Conservation (phyloP, 116 monocot genomes). For the Iris pallida region DNA sequence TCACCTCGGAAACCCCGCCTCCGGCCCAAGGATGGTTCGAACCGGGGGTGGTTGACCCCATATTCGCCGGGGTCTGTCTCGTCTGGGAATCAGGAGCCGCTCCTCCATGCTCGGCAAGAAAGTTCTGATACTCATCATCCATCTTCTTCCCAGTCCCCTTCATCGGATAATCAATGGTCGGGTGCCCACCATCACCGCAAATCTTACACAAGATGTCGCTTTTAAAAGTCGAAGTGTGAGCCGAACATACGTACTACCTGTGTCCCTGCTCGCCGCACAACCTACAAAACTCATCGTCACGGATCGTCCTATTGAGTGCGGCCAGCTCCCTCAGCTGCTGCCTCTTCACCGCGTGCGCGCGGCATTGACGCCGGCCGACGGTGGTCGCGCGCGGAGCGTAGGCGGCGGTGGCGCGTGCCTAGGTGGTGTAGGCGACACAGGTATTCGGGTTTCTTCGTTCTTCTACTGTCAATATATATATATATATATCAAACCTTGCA, state of each 20-base stretch:
- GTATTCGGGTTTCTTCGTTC: too few relatives aligned
- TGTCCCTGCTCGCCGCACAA: slow-evolving; percentile 85
- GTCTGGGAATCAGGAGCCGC: slow-evolving; percentile 60
- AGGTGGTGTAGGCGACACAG: too few relatives aligned
- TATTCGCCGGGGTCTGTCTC: slow-evolving; percentile 28
- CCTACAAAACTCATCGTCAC: slow-evolving; percentile 85
- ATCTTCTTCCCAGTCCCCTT: slow-evolving; percentile 88
- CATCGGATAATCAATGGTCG: slow-evolving; percentile 83
- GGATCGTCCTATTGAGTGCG: slow-evolving; percentile 76
- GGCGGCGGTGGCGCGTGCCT: too few relatives aligned
- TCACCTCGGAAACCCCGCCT: too few relatives aligned
- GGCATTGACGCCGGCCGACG: too few relatives aligned
- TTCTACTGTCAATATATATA: too few relatives aligned
- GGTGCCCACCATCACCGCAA: slow-evolving; percentile 94
- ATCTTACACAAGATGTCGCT: slow-evolving; percentile 85
- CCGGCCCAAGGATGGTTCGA: slow-evolving; percentile 53
- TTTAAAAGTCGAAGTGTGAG: slow-evolving; percentile 61
- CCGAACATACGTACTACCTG: slow-evolving; percentile 74
- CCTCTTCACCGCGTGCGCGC: too few relatives aligned
- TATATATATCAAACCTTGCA: too few relatives aligned
- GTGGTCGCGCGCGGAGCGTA: too few relatives aligned
- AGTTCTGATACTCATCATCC: slow-evolving; percentile 94
- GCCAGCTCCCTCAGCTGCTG: slow-evolving; percentile 91
- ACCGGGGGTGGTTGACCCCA: slow-evolving; percentile 26
- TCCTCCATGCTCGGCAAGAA: slow-evolving; percentile 76